Base-by-base conservation (phyloP, 176 grass and related monocot genomes). In the Rhynchospora tenuis region DNA sequence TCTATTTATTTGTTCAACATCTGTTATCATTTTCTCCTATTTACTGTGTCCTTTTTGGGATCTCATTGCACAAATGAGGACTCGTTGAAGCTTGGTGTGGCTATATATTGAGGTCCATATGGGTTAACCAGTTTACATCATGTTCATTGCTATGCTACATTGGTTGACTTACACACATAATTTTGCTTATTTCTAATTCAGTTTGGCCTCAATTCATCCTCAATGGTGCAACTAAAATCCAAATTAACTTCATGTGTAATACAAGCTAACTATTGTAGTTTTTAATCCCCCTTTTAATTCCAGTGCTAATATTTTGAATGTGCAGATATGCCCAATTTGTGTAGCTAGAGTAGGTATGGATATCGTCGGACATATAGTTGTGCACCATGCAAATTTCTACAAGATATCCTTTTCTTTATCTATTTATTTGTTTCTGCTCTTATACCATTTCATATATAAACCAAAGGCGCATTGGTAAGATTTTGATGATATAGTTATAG, bases 351-450 rank as follows among this genome's bases (percentile, higher is more conserved):
- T 86, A 38, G 84, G 84, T 15, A 28, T 66, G 38, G 60, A 86
- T 72, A 58, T 86, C 22, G 84, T 80, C 27, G 84, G 84, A 22
- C 84, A 86, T 24, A 80, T 86, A 26, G 77, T 59, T 23, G 61
- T 63, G 55, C 84, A 86, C 20, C 84, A 86, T 68, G 84, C 54
- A 17, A 86, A 59, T 63, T 86, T 86, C 59, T 86, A 58, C 26
- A 86, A 86, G 84, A 86, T 86, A 86, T 86, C 84, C 84, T 86
- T 84, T 86, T 65, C 46, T 29, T 11, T 68, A 72, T 83, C 64
- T 31, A 67, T 54, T 47, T 72, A 38, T 69, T n/a, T 69, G 33
- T 66, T 59, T 38, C 51, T 59, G 6, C 50, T 79, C 15, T 7
- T 33, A 66, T 14, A 69, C 65, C 29, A 42, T 69, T 69, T 68